Base-by-base conservation (phyloP, 2,329 filamentous ascomycete species). In the Epicoccum nigrum region DNA sequence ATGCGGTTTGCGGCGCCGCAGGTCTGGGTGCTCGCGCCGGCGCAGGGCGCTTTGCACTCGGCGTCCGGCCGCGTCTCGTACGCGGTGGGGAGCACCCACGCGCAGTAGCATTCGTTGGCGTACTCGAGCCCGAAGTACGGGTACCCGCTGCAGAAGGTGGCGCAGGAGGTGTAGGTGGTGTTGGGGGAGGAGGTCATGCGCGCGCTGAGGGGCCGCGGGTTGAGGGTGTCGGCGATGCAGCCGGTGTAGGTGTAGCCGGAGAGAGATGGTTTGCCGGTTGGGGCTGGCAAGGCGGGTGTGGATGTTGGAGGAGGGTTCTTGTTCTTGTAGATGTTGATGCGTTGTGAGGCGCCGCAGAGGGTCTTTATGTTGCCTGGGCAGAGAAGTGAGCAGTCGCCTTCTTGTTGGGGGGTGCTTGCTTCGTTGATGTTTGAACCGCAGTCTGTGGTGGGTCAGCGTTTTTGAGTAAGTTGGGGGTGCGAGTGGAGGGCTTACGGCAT, bases 61-160 rank as follows among this genome's bases (percentile, higher is more conserved):
- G 39, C 34, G 9, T 56, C 53, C 8, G 51, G 40, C 27, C 25
- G 20, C 13, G 37, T 32, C 9, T 45, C 39, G 16, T 13, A 39
- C 2, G 56, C 60, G 32, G 69, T 65, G 5, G 62, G 63, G 15
- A 76, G 62, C 2, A 68, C 67, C 34, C 67, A 68, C 43, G 73
- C 69, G 62, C 77, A 79, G 58, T 75, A 68, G 54, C 64, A 65
- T 51, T 67, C 64, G 19, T 46, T 23, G n/a, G 55, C 46, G 45
- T 67, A 65, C 47, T 67, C 63, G 21, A 65, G 54, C 33, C 63
- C 63, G 15, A 64, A 64, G 51, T 56, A 67, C 4, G 49, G 45
- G 46, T 60, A 65, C 15, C 57, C 58, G 7, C 45, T 39, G 38
- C 60, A 67, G 56, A 60, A 67, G 15, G 38, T 9, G 11, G 63